Evolutionary conservation across 2,329 filamentous ascomycete species (phyloP), one percentile per base, ranked within the genome.

Genomic region (Ustilaginoidea virens): DNA sequence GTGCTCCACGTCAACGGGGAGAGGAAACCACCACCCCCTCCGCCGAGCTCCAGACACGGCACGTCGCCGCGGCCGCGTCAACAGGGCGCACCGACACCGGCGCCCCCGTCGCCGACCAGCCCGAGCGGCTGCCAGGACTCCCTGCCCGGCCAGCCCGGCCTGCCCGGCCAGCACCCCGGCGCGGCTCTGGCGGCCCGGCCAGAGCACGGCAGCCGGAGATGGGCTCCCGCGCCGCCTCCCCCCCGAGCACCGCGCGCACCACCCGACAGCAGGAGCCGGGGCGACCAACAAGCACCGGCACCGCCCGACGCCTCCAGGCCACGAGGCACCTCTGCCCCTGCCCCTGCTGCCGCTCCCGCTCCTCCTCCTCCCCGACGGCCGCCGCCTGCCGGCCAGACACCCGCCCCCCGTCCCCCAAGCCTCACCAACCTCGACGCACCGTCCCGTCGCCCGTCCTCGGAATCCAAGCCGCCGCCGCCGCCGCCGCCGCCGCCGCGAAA

Each of bases 21-120:
- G 20, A 79, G 76, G 45, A 74, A 70, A 51, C 70, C 69, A 37
- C 77, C 78, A 10, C 80, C 80, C 5, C 77, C 78, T 5, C 80
- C 80, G 14, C 63, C 63, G 8, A 82, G 68, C 45, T 83, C 78
- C 29, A 71, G 80, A 31, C 80, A 86, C 53, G 82, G 82, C 4
- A 86, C 78, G 50, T 63, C 75, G 12, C 78, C 87, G 38, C 71
- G 63, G 38, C 49, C 31, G 12, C 25, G 33, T 13, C 15, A 21
- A n/a, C n/a, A n/a, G n/a, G n/a, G n/a, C n/a, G n/a, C n/a, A n/a
- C n/a, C n/a, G n/a, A n/a, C n/a, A n/a, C n/a, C n/a, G n/a, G n/a
- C n/a, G n/a, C n/a, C n/a, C n/a, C n/a, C n/a, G n/a, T n/a, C n/a
- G n/a, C n/a, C n/a, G n/a, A n/a, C n/a, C n/a, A n/a, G n/a, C n/a